Evolutionary conservation across 2,329 filamentous ascomycete genomes (phyloP).

Genomic region (Talaromyces islandicus): DNA sequence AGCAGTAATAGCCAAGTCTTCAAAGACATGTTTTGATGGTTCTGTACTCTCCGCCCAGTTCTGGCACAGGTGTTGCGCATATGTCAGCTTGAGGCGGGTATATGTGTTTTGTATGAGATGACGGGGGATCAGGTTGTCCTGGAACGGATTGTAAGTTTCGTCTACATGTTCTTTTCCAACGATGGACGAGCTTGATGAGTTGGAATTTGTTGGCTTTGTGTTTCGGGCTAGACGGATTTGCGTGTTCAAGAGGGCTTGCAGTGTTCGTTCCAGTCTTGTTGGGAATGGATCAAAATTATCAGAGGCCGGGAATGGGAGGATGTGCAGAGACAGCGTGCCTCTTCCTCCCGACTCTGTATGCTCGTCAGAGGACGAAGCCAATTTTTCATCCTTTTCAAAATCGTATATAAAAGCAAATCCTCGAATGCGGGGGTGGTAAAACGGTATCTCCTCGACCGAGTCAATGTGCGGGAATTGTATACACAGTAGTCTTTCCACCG

Average conservation of each 20-base stretch:
- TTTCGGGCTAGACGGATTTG: constrained; percentile 30
- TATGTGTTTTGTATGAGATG: constrained; percentile 77
- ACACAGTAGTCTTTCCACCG: constrained; percentile 46
- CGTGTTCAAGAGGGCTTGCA: constrained; percentile 30
- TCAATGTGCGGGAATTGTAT: constrained; percentile 72
- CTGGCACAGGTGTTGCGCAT: constrained; percentile 65
- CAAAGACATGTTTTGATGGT: constrained; percentile 87
- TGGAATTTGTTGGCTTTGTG: constrained; percentile 11
- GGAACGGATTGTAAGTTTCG: constrained; percentile 70
- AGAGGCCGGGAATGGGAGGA: constrained; percentile 38
- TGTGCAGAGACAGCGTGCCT: constrained; percentile 47
- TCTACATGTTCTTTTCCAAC: constrained; percentile 27
- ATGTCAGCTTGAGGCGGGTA: constrained; percentile 67
- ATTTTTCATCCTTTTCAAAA: constrained; percentile 12
- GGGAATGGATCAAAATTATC: constrained; percentile 29
- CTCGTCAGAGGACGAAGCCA: not conserved
- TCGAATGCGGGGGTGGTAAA: constrained; percentile 76
- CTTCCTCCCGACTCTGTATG: constrained; percentile 9
- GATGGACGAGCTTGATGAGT: not conserved
- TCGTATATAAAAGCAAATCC: constrained; percentile 71
- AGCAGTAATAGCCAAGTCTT: constrained; percentile 83
- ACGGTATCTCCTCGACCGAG: constrained; percentile 62
- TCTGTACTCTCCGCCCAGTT: constrained; percentile 83
- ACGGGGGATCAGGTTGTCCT: constrained; percentile 75
- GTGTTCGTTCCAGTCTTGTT: constrained; percentile 32